Conservation (phyloP, 257 asterid genomes). For the Ilex asprella region DNA sequence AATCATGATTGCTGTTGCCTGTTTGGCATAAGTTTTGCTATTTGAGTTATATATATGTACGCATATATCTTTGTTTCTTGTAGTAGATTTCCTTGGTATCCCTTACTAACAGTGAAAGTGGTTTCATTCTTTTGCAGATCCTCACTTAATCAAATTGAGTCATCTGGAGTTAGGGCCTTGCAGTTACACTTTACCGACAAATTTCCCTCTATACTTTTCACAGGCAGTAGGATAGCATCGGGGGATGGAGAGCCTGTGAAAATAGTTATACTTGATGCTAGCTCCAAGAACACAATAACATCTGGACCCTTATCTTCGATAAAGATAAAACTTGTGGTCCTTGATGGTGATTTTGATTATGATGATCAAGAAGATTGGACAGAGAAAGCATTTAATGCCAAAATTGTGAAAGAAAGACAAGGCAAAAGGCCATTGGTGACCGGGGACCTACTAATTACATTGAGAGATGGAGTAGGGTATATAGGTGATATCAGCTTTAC, state of each 20-base stretch:
- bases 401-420: slow-evolving; percentile 50
- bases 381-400: slow-evolving; percentile 37
- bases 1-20: not conserved
- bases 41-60: not conserved
- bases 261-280: slow-evolving; percentile 40
- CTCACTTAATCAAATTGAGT: slow-evolving; percentile 26
- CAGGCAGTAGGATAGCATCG: slow-evolving; percentile 40
- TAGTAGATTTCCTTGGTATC: not conserved
- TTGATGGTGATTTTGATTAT: slow-evolving; percentile 70
- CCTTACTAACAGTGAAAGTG: not conserved
- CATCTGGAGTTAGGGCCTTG: slow-evolving; percentile 29
- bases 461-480: slow-evolving; percentile 63
- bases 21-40: not conserved
- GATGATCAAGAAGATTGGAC: slow-evolving; percentile 66
- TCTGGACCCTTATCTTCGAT: slow-evolving; percentile 52
- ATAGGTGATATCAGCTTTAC: slow-evolving; percentile 62
- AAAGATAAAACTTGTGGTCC: slow-evolving; percentile 45
- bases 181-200: slow-evolving; percentile 42
- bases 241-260: slow-evolving; percentile 28
- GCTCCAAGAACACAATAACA: slow-evolving; percentile 29
- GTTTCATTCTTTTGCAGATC: slow-evolving; percentile 27
- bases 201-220: slow-evolving; percentile 52
- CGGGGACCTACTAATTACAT: slow-evolving; percentile 42
- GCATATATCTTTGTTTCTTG: not conserved
- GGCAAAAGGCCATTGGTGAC: slow-evolving; percentile 79